Conservation (phyloP, 257 asterid species). For the Ajuga chamaepitys region DNA sequence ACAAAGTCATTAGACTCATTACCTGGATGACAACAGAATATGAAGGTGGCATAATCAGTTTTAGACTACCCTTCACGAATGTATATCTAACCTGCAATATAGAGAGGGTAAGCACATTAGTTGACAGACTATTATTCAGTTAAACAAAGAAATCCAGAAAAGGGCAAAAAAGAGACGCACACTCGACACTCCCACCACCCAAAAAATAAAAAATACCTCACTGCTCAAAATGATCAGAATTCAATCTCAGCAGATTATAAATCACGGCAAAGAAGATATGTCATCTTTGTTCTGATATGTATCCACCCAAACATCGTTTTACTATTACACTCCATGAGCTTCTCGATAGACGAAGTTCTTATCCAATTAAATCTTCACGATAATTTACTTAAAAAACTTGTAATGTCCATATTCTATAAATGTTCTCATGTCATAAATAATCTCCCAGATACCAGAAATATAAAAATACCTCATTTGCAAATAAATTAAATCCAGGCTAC, state of each 20-base stretch:
- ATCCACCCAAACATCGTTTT: not conserved
- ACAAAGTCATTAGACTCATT: not conserved
- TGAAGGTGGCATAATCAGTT: constrained; percentile 73
- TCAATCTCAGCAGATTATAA: not conserved
- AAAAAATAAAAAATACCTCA: not conserved
- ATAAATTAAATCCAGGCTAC: not conserved
- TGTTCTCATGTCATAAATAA: not conserved
- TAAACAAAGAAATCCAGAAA: not conserved
- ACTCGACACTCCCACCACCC: too few species aligned
- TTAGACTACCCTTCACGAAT: constrained; percentile 41
- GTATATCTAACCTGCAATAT: constrained; percentile 61
- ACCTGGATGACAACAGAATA: constrained; percentile 84
- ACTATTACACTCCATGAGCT: not conserved
- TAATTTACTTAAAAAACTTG: too few species aligned
- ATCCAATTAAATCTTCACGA: too few species aligned
- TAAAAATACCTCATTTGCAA: not conserved
- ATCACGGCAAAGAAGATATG: not conserved
- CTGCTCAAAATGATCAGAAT: not conserved
- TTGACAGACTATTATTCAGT: not conserved
- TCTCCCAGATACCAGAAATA: not conserved
- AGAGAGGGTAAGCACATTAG: constrained; percentile 1
- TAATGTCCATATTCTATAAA: not conserved
- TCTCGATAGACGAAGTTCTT: not conserved
- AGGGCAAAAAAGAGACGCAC: not conserved
- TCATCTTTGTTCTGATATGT: not conserved